These are phyloP conservation scores for Boletales sp. DNA, from an alignment of 768 basidiomycete species.

Conservation along the genomic window DNA sequence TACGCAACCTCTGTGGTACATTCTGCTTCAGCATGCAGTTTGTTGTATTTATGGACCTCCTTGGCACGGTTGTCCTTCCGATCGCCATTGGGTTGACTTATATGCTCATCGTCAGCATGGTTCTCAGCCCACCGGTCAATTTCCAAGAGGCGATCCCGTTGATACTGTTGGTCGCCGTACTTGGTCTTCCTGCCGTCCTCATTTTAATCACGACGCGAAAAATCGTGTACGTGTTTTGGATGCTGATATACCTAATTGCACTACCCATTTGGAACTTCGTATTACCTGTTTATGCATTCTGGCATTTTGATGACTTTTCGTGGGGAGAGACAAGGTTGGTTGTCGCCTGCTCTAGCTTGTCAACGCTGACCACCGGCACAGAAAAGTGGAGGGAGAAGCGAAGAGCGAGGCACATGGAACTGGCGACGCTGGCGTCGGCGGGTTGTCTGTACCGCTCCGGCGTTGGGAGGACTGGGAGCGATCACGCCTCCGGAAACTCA, in stretches of 20 bases:
- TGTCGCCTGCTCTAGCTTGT: background rate
- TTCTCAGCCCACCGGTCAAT: constrained; percentile 71
- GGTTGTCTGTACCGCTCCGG: constrained; percentile 78
- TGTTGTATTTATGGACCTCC: constrained; percentile 95
- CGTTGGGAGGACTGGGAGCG: constrained; percentile 99
- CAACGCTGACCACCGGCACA: constrained; percentile 31
- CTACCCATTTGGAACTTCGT: constrained; percentile 96
- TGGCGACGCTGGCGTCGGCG: constrained; percentile 49
- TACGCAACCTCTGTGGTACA: constrained; percentile 95
- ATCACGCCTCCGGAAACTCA: constrained; percentile 85
- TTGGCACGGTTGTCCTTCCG: constrained; percentile 89
- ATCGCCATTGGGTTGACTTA: constrained; percentile 92
- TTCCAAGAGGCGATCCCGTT: constrained; percentile 96
- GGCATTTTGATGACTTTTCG: constrained; percentile 99
- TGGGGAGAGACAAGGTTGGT: constrained; percentile 97
- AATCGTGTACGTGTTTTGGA: constrained; percentile 96
- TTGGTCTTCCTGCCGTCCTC: constrained; percentile 89
- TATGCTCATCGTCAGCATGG: constrained; percentile 78
- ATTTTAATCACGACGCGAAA: constrained; percentile 95
- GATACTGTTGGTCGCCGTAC: constrained; percentile 81
- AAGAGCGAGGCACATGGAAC: constrained; percentile 77
- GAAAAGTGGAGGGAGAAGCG: constrained; percentile 92
- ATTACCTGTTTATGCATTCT: constrained; percentile 93
- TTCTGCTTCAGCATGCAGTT: constrained; percentile 99
- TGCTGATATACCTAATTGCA: constrained; percentile 90